Percentiles rank a stretch among this genome's conserved stretches.
These are phyloP conservation scores for Neostapfia colusana DNA, from an alignment of 176 grass and related monocot genomes.

Conservation along the genomic window DNA sequence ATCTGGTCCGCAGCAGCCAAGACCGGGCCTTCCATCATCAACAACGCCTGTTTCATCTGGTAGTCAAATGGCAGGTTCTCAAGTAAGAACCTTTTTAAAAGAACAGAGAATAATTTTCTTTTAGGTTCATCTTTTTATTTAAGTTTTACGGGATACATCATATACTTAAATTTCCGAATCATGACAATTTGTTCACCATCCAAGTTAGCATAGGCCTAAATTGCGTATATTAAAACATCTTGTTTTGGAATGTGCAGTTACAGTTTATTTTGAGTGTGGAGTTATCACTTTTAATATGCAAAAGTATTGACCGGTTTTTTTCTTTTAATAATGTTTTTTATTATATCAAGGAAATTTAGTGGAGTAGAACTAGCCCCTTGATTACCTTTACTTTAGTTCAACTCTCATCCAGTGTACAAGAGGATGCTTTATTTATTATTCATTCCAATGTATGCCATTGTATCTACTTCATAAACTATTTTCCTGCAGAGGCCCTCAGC, in stretches of 20 bases:
- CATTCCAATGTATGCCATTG: slow-evolving; percentile 14
- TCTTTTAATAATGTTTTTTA: neutral
- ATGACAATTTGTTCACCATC: neutral
- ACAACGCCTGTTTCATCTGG: slow-evolving; percentile 55
- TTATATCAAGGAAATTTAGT: neutral
- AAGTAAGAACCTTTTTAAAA: slow-evolving; percentile 49
- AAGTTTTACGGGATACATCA: slow-evolving; percentile 10
- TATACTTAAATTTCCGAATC: neutral
- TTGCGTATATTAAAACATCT: slow-evolving; percentile 2
- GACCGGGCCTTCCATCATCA: slow-evolving; percentile 59
- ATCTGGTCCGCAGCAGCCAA: slow-evolving; percentile 53
- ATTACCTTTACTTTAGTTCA: slow-evolving; percentile 4
- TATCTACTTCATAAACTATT: slow-evolving; percentile 33
- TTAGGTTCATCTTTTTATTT: slow-evolving; percentile 14
- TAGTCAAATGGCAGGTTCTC: slow-evolving; percentile 63
- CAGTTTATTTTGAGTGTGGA: slow-evolving; percentile 3
- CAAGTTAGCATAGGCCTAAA: neutral
- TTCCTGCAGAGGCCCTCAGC: slow-evolving; percentile 60
- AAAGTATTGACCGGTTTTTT: neutral
- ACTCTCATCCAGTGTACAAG: neutral
- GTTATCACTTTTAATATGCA: slow-evolving; percentile 19
- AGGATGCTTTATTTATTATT: neutral
- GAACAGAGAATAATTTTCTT: slow-evolving; percentile 35
- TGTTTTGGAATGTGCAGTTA: neutral
- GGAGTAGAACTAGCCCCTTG: neutral